Percentiles rank a stretch among this genome's conserved stretches.
Conservation (phyloP, 768 basidiomycete species). For the Suillus brevipes region DNA sequence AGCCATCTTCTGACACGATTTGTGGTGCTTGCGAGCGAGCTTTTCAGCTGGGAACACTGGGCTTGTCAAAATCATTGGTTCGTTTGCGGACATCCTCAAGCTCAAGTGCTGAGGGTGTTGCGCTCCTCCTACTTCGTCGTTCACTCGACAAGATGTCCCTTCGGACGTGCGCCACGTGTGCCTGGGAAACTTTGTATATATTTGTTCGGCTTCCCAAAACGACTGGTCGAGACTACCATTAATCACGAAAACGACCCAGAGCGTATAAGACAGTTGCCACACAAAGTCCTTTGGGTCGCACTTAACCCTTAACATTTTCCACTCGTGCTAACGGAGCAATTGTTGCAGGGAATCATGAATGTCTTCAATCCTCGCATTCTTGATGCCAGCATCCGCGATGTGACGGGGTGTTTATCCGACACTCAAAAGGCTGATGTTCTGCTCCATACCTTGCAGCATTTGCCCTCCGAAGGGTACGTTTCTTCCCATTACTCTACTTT, state of each 20-base stretch:
- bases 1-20: too few species aligned
- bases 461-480: slow-evolving; percentile 67
- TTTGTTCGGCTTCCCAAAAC: too few species aligned
- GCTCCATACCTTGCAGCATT: slow-evolving; percentile 79
- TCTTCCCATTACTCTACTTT: slow-evolving; percentile 25
- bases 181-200: too few species aligned
- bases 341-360: slow-evolving; percentile 39
- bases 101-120: not conserved
- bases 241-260: not conserved
- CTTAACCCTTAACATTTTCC: not conserved
- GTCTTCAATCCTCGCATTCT: slow-evolving; percentile 77
- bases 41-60: not conserved
- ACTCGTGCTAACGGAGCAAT: not conserved
- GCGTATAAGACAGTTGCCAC: not conserved
- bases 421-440: slow-evolving; percentile 71
- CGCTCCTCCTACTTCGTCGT: not conserved
- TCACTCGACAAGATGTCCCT: too few species aligned
- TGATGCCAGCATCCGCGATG: slow-evolving; percentile 74
- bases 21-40: not conserved
- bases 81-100: not conserved
- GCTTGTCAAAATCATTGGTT: not conserved
- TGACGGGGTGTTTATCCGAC: slow-evolving; percentile 54
- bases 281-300: not conserved
- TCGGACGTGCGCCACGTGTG: too few species aligned
- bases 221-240: not conserved